Base-by-base conservation (phyloP, 2,329 filamentous ascomycete species). In the Neonectria neomacrospora region DNA sequence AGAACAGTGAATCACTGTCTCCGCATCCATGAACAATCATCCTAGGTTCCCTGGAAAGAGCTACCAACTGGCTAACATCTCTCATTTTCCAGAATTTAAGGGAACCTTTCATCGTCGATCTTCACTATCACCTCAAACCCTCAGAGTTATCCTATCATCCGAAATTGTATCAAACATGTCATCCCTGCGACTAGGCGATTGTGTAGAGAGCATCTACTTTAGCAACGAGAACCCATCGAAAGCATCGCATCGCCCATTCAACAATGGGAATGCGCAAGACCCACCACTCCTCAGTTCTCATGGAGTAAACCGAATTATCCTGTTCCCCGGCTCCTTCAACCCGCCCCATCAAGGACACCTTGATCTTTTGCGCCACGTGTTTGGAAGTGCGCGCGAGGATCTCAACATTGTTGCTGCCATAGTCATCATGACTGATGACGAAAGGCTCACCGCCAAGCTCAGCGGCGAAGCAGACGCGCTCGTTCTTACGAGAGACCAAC, bases 261-360 rank as follows among this genome's bases (percentile, higher is more conserved):
- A 72, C 18, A 65, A 65, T 10, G 63, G 44, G 0, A 44, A 32
- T 0, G 56, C 65, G 0, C 51, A 34, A 0, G 39, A 34, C 0
- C 61, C 62, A 1, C 71, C 71, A 3, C 1, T 61, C 2, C 58
- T 71, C 12, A 50, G 54, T 28, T 56, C 39, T 20, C 58, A 26
- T 7, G 68, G 66, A 1, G 62, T 68, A 0, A 77, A 76, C 42
- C 61, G 68, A 9, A 71, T 80, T n/a, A 63, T 80, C 1, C 22
- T 80, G 1, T 80, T 71, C 54, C 76, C 77, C 1, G 79, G 79
- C 0, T 74, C 73, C 10, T 80, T 80, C 67, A 80, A 80, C 54
- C 79, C 78, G 1, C 77, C 79, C 14, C 77, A 80, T 53, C 67
- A 61, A 6, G 77, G 78, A 0, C 78, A 80, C 48, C 47, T 74